These are phyloP conservation scores for Phycomyces nitens DNA, from an alignment of 192 early-diverging fungal species.

Conservation along the genomic window DNA sequence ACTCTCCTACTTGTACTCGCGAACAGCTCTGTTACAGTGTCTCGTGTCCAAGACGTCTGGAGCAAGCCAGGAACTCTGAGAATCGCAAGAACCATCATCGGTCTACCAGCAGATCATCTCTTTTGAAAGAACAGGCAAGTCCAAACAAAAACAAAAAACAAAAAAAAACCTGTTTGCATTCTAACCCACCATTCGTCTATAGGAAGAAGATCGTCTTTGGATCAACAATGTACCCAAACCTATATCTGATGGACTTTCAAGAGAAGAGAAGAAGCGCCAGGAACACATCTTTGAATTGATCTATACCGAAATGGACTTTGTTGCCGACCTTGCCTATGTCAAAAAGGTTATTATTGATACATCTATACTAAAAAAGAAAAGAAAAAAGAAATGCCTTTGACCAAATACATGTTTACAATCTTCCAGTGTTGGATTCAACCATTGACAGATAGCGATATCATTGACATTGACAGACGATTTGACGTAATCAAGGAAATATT, in stretches of 20 bases:
- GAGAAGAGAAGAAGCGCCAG: conserved; percentile 82
- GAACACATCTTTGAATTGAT: conserved; percentile 93
- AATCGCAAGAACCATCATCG: conserved; percentile 25
- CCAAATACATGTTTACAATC: no score
- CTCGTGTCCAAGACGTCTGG: conserved; percentile 76
- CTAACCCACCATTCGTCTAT: conserved; percentile 3
- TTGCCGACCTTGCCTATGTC: conserved; percentile 79
- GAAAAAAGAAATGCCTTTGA: no score
- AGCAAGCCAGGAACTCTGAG: conserved; percentile 51
- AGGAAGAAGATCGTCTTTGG: conserved; percentile 76
- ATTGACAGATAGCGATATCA: conserved; percentile 58
- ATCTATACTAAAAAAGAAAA: no score
- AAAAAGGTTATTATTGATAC: conserved; percentile 71
- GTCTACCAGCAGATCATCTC: conserved; percentile 31
- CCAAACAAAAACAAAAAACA: no score
- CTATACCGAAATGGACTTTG: conserved; percentile 88
- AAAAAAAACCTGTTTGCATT: no score
- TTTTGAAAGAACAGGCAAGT: conserved; percentile 39
- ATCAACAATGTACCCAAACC: conserved; percentile 73
- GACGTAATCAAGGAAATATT: conserved; percentile 57
- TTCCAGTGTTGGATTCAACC: conserved; percentile 60
- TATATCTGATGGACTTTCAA: conserved; percentile 64
- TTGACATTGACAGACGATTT: conserved; percentile 61
- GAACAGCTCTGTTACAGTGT: conserved; percentile 87
- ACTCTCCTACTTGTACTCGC: conserved; percentile 85